These are phyloP conservation scores for Diplogelasinospora grovesii DNA, from an alignment of 495 filamentous ascomycete genomes.

Conservation along the genomic window DNA sequence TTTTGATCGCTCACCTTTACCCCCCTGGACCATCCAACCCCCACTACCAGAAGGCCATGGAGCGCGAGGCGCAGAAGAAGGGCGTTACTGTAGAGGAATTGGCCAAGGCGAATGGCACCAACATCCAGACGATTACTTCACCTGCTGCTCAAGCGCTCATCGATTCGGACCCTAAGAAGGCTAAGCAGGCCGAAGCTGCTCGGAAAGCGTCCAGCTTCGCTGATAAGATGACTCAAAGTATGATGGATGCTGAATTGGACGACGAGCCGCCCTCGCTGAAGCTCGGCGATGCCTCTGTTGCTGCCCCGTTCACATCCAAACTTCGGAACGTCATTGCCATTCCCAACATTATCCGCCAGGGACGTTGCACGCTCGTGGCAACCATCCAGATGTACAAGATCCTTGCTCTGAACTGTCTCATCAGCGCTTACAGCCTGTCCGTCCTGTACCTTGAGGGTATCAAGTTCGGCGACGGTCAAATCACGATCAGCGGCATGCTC, in stretches of 20 bases:
- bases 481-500: conserved; percentile 98
- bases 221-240: conserved; percentile 76
- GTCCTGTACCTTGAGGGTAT: conserved; percentile 97
- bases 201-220: conserved; percentile 70
- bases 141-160: conserved; percentile 65
- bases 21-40: conserved; percentile 87
- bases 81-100: conserved; percentile 44
- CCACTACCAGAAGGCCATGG: conserved; percentile 90
- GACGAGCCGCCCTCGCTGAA: conserved; percentile 93
- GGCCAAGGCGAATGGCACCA: conserved; percentile 31
- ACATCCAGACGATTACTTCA: conserved; percentile 60
- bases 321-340: conserved; percentile 95
- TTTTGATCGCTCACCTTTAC: conserved; percentile 88
- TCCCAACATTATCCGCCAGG: conserved; percentile 96
- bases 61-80: conserved; percentile 72
- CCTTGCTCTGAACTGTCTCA: conserved; percentile 93
- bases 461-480: conserved; percentile 98
- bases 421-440: conserved; percentile 94
- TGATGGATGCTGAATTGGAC: conserved; percentile 87
- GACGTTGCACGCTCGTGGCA: conserved; percentile 91
- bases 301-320: conserved; percentile 96
- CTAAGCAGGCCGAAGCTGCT: conserved; percentile 57
- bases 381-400: conserved; percentile 99
- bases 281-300: conserved; percentile 93
- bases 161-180: conserved; percentile 46